Evolutionary conservation across 2,329 filamentous ascomycete genomes (phyloP), one percentile per base, ranked within the genome.

Genomic region (Microsporum audouinii): DNA sequence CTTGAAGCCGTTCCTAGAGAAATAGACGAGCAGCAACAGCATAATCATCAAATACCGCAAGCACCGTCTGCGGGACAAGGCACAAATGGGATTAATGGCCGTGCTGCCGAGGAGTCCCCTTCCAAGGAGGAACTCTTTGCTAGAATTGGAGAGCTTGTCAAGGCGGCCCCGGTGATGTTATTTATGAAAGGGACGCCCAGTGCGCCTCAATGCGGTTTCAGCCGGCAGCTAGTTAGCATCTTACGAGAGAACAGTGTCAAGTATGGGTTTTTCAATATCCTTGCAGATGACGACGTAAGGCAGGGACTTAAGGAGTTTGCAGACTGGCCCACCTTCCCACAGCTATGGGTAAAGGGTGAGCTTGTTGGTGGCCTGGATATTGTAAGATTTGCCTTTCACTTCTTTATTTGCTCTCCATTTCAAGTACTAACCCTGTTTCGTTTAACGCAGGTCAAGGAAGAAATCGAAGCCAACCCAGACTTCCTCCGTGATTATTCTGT

Each of bases 221-320:
- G 89, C 66, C 81, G 92, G 67, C 91, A 96, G 77, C 78, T 96
- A 51, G 94, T 99, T 49, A 85, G 80, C 31, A 83, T 99, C 55
- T 77, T 99, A 68, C 84, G 94, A 59, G 92, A 97, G 76, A 87
- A 90, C 71, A 88, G 88, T 57, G 88, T 99, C 63, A 90, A 95
- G 73, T 99, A 97, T 73, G 94, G 94, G 23, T 99, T 99, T 80
- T 99, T 99, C 80, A 97, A 99, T 73, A 99, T 99, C 65, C 77
- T 99, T 68, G 94, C 94, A 65, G 94, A 99, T 72, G 92, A 99
- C 70, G 92, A 97, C 74, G 94, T 99, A 56, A 83, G 94, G 63
- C 92, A 97, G 77, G 94, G 94, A 0, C 77, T 99, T 70, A 99
- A 99, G 81, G 89, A 94, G 76, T 97, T 86, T 73, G 91, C 91